Evolutionary conservation across 192 early-diverging fungal genomes (phyloP), one percentile per base, ranked within the genome.

Genomic region (Entomortierella beljakovae): DNA sequence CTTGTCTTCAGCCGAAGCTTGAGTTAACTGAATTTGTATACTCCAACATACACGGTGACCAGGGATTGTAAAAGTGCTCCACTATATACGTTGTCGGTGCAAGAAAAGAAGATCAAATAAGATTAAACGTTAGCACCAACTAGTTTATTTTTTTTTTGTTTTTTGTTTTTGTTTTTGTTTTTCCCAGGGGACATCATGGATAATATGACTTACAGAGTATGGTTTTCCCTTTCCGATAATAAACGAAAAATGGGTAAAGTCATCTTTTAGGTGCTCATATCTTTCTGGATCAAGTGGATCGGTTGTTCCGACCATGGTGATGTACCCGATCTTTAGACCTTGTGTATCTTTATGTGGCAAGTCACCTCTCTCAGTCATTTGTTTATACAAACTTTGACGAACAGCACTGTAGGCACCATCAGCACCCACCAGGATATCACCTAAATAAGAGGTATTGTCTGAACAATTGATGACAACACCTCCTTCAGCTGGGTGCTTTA

Each of bases 391-490:
- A 3, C 42, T 55, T 33, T 74, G 71, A 31, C 71, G 62, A 25
- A 66, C 63, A 1, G 63, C 71, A 51, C 57, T 61, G 50, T 74
- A 66, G 3, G 71, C 71, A 37, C 71, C 71, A 57, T 74, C 71
- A 29, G 71, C 71, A n/a, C 71, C 71, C 15, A 74, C 57, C 29
- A 74, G 33, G 33, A 74, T 66, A 26, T 74, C 71, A n/a, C 71
- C 71, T 4, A 50, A n/a, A 13, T 74, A 74, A 26, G 71, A 61
- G 8, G 57, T 29, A 49, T 55, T 61, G 57, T 74, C 71, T 1
- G 71, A 57, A 43, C 56, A 74, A 3, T 59, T 35, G 64, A 74
- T 60, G 29, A 46, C 50, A 22, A 65, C 71, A 18, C 50, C 50
- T 2, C 61, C 62, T 20, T 61, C 70, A 1, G 8, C 51, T 34